Evolutionary conservation across 129 eudicot species (phyloP).

Genomic region (Helianthus annuus): DNA sequence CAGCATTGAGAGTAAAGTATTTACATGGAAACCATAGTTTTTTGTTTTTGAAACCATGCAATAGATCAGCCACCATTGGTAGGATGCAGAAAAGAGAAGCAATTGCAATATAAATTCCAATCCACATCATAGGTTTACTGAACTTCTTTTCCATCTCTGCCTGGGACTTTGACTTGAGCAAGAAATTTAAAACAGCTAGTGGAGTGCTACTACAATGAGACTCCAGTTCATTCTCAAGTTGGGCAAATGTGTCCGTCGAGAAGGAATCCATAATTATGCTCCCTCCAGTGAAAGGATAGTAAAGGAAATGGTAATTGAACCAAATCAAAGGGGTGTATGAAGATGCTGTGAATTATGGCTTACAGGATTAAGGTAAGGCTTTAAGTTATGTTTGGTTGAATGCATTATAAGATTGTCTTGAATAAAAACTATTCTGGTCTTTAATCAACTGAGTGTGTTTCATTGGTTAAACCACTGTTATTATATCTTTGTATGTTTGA

Average conservation of each 20-base stretch:
- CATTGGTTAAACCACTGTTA: too few species aligned
- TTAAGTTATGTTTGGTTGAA: neutral
- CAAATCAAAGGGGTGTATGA: neutral
- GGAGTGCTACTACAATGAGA: too few species aligned
- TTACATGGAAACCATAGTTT: slow-evolving; percentile 9
- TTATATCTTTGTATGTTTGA: too few species aligned
- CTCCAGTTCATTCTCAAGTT: neutral
- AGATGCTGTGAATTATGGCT: neutral
- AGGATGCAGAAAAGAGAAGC: slow-evolving; percentile 19
- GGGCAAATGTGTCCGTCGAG: neutral
- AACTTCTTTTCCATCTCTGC: too few species aligned
- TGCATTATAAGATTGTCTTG: neutral
- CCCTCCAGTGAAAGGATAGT: neutral
- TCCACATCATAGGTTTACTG: slow-evolving; percentile 11
- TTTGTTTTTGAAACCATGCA: slow-evolving; percentile 6
- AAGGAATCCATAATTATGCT: neutral
- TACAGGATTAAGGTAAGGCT: neutral
- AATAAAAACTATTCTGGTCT: too few species aligned
- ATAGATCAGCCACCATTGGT: slow-evolving; percentile 6
- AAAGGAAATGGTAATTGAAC: neutral
- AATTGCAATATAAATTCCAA: slow-evolving; percentile 9
- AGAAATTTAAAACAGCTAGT: neutral
- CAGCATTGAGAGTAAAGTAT: slow-evolving; percentile 12
- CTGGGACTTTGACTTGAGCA: neutral
- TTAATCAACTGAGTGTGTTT: too few species aligned